These are phyloP conservation scores for Aspergillus aculeatinus DNA, from an alignment of 2,329 filamentous ascomycete species.

Conservation along the genomic window DNA sequence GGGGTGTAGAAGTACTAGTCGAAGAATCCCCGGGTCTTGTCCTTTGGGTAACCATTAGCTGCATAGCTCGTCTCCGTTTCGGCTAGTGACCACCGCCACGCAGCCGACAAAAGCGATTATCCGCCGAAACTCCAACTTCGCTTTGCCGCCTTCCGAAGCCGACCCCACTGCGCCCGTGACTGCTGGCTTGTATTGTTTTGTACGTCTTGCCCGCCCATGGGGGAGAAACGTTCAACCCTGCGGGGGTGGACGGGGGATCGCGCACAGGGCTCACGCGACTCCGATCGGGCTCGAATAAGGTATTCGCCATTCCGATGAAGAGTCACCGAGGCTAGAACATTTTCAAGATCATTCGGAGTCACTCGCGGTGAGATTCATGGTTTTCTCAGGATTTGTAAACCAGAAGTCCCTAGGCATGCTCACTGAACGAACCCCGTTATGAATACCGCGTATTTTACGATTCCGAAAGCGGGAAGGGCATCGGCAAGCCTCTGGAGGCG, in stretches of 20 bases:
- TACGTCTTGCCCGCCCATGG: constrained; percentile 2
- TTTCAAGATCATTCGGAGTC: no score
- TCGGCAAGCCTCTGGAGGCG: constrained; percentile 6
- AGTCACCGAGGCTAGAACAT: neutral
- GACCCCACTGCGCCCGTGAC: constrained; percentile 13
- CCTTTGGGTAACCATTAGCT: neutral
- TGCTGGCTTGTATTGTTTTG: neutral
- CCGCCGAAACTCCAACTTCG: constrained; percentile 2
- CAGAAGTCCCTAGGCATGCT: neutral
- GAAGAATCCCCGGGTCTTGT: neutral
- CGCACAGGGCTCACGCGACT: neutral
- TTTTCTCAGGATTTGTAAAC: neutral
- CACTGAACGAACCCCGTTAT: neutral
- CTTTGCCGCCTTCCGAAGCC: constrained; percentile 27
- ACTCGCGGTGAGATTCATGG: neutral
- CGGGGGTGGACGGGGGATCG: neutral
- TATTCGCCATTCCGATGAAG: neutral
- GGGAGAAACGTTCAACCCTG: constrained; percentile 7
- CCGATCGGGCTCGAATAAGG: neutral
- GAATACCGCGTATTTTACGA: constrained; percentile 8
- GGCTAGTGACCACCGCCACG: constrained; percentile 22
- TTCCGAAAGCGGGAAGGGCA: constrained; percentile 9
- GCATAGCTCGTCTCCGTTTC: constrained; percentile 15
- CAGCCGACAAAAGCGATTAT: constrained; percentile 13
- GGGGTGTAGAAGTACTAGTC: constrained; percentile 17